Base-by-base conservation (phyloP, 2,329 filamentous ascomycete species). In the Emmonsiellopsis sp. region DNA sequence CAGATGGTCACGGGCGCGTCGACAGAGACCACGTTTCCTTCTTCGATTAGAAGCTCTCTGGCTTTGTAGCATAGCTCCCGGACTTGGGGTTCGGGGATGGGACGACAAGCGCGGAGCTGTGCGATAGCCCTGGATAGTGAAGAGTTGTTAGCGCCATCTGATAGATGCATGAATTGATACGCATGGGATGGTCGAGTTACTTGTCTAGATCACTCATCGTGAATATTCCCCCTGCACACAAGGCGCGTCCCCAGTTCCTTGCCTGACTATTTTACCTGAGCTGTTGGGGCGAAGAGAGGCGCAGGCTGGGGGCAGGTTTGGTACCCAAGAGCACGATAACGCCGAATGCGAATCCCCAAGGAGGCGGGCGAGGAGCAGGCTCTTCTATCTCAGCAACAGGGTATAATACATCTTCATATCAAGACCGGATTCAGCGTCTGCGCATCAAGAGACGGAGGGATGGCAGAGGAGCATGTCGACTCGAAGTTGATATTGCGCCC, bases 11-110 rank as follows among this genome's bases (percentile, higher is more conserved):
- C 89, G 1, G 93, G 93, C 35, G 93, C 91, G 64, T 84, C 84
- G 57, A 98, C 94, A 70, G 97, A 93, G 55, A 98, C 93, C 57
- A 98, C 93, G 74, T 98, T 98, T 80, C 92, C 96, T 82, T 98
- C 93, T 70, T 94, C 93, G 92, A 98, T 98, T 62, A 98, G 81
- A 62, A 98, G 79, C 77, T 98, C 93, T 69, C 97, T 97, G 20
- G 94, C 93, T 73, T 98, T 98, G 71, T 93, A 92, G 76, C 93
- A 98, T 63, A 98, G 80, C 74, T 98, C 92, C 67, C 92, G 87
- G 57, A 98, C 94, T 75, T 97, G 89, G 41, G 85, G 79, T 76
- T 98, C 93, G 58, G 93, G 92, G 62, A 98, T 98, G 53, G 92
- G 91, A 58, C 91, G 88, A 74, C 93, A 98, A 68, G 90, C 87